Conservation (phyloP, 306 rosid genomes). For the Inga leiocalycina region DNA sequence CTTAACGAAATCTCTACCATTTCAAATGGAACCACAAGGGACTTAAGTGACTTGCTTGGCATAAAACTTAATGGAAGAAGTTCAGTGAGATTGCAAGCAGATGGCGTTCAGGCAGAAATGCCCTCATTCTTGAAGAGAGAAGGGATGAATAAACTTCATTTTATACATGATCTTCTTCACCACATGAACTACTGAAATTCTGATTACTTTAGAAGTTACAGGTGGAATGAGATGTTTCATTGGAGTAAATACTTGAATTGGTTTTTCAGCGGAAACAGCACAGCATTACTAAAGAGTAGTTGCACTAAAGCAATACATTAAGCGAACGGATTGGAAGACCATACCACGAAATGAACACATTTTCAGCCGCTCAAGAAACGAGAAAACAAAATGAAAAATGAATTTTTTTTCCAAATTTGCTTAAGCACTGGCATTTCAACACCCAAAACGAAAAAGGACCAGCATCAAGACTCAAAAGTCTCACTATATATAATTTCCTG, state of each 20-base stretch:
- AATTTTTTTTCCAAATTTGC: not conserved
- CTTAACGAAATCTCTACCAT: not conserved
- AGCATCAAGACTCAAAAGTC: not conserved
- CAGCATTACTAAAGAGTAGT: not conserved
- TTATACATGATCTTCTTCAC: not conserved
- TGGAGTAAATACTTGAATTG: not conserved
- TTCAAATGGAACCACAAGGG: not conserved
- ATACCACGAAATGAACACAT: not conserved
- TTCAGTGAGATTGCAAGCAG: not conserved
- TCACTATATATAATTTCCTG: not conserved
- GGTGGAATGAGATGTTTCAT: constrained; percentile 1
- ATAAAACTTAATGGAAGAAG: not conserved
- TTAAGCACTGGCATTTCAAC: not conserved
- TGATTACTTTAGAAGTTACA: not conserved
- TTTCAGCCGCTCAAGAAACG: not conserved
- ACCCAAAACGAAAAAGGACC: not conserved
- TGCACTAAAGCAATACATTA: not conserved
- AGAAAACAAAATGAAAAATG: not conserved
- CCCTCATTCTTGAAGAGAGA: too few relatives aligned
- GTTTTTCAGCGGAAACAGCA: not conserved
- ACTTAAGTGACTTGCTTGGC: not conserved
- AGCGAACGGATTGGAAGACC: not conserved
- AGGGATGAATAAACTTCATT: not conserved
- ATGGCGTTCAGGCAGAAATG: not conserved
- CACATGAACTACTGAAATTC: not conserved